A percentile compares a stretch with the other conserved stretches of the same genome.
These are phyloP conservation scores for Thyridium curvatum DNA, from an alignment of 2,329 filamentous ascomycete genomes.

Conservation along the genomic window DNA sequence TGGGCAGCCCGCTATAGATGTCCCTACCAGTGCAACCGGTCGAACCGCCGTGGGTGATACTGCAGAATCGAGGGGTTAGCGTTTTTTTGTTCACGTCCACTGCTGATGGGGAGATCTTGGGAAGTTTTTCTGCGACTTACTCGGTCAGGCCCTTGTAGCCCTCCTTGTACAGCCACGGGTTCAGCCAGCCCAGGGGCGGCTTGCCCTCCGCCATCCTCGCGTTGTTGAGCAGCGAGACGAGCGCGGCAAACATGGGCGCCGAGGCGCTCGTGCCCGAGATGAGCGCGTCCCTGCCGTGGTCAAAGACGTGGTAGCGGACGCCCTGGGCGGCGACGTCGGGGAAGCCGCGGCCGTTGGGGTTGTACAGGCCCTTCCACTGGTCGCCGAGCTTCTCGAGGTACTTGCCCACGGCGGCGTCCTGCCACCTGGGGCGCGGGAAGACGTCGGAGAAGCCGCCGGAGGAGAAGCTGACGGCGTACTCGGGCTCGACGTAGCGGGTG, in stretches of 20 bases:
- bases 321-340: conserved; percentile 51
- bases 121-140: no score
- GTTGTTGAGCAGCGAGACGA: conserved; percentile 50
- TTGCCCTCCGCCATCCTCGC: conserved; percentile 41
- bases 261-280: conserved; percentile 43
- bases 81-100: no score
- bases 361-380: conserved; percentile 36
- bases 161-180: conserved; percentile 36
- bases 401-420: conserved; percentile 30
- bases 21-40: conserved; percentile 2
- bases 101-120: no score
- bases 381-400: conserved; percentile 21
- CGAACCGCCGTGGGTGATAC: conserved; percentile 7
- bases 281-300: conserved; percentile 16
- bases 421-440: conserved; percentile 39
- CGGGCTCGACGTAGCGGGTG: conserved; percentile 31
- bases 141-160: conserved; percentile 4
- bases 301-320: conserved; percentile 42
- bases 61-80: background rate
- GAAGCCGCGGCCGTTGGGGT: conserved; percentile 36
- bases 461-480: conserved; percentile 36
- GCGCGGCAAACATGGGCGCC: conserved; percentile 46
- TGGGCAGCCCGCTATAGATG: background rate
- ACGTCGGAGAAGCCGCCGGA: conserved; percentile 47
- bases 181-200: conserved; percentile 46